A percentile compares a stretch with the other conserved stretches of the same genome.
phyloP scores from a whole-genome alignment of 1,284 basidiomycete species.

The Inonotus obliquus region DNA sequence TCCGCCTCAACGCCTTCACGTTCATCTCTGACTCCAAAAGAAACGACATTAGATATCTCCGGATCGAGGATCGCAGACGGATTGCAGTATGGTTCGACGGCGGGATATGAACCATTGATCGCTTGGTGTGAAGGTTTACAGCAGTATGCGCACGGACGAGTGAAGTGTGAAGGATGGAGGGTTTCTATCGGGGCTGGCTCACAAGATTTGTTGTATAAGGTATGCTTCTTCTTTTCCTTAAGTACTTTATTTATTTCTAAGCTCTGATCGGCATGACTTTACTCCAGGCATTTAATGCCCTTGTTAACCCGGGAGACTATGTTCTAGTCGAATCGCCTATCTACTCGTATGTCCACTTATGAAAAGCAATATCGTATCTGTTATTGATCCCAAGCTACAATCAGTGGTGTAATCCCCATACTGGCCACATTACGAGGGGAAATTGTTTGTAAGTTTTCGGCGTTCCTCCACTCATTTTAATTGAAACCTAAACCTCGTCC shows the following conservation, averaged over 20 bases:
- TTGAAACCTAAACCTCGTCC: neutral
- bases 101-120: constrained; percentile 59
- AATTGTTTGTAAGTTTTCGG: constrained; percentile 12
- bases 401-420: constrained; percentile 11
- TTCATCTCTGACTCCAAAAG: constrained; percentile 31
- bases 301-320: constrained; percentile 51
- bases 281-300: constrained; percentile 40
- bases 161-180: constrained; percentile 59
- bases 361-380: neutral
- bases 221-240: constrained; percentile 26
- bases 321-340: constrained; percentile 63
- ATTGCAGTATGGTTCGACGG: constrained; percentile 77
- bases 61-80: constrained; percentile 55
- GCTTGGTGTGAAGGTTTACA: constrained; percentile 70
- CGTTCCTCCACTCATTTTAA: neutral
- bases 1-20: too few species aligned
- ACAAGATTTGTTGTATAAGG: constrained; percentile 88
- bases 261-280: neutral
- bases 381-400: neutral
- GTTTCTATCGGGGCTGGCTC: constrained; percentile 80
- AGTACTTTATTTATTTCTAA: neutral
- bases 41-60: constrained; percentile 47
- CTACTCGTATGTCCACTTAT: constrained; percentile 59
- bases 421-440: constrained; percentile 15
- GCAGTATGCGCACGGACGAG: constrained; percentile 56